These are phyloP conservation scores for Nelumbo lutea DNA, from an alignment of 164 flowering plant genomes.

Conservation along the genomic window DNA sequence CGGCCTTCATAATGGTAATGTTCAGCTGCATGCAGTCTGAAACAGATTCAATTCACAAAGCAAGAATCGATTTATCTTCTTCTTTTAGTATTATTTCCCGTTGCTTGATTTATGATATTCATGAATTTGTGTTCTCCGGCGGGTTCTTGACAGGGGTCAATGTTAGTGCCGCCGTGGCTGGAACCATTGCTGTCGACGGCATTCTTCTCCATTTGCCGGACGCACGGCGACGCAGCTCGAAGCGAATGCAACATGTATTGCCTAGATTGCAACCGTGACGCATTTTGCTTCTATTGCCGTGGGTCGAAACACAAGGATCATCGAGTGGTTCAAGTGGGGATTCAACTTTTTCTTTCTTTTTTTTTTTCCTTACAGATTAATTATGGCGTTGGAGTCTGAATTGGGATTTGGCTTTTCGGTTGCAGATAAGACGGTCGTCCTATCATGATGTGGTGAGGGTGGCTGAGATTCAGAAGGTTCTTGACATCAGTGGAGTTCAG, in stretches of 20 bases:
- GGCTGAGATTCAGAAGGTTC: constrained; percentile 59
- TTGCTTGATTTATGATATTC: neutral
- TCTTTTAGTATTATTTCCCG: neutral
- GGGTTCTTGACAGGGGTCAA: constrained; percentile 23
- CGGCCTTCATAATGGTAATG: constrained; percentile 9
- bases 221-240: constrained; percentile 65
- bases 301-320: constrained; percentile 73
- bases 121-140: neutral
- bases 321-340: constrained; percentile 72
- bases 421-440: constrained; percentile 89
- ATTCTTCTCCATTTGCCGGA: constrained; percentile 65
- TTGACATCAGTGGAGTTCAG: constrained; percentile 86
- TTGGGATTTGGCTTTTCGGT: neutral
- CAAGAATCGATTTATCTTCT: neutral
- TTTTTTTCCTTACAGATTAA: neutral
- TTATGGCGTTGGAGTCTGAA: neutral
- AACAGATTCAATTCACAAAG: neutral
- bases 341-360: neutral
- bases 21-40: too few species aligned
- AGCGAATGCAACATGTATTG: constrained; percentile 93
- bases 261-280: constrained; percentile 58
- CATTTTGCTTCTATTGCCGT: constrained; percentile 87
- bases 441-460: constrained; percentile 98
- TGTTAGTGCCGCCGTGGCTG: constrained; percentile 81
- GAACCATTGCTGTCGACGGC: constrained; percentile 57